A percentile compares a stretch with the other conserved stretches of the same genome.
phyloP scores from a whole-genome alignment of 2,329 filamentous ascomycete genomes.

The Cordyceps javanica region DNA sequence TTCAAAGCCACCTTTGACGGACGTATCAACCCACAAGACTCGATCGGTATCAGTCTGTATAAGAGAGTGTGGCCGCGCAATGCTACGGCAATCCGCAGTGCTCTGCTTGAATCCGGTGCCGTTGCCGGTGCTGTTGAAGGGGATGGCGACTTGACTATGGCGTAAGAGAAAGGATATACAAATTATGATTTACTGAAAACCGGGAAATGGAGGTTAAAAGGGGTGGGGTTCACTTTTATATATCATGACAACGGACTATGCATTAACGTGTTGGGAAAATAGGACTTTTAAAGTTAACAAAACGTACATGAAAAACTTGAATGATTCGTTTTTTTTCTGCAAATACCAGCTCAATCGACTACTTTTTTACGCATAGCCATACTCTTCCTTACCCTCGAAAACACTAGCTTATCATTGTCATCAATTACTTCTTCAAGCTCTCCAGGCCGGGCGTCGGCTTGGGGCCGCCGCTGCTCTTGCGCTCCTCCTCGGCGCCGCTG shows the following conservation, averaged over 20 bases:
- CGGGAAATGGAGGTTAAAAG: neutral
- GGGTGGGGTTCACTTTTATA: neutral
- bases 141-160: constrained; percentile 31
- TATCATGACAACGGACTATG: constrained; percentile 10
- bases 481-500: constrained; percentile 67
- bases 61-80: constrained; percentile 78
- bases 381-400: neutral
- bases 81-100: constrained; percentile 43
- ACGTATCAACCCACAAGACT: constrained; percentile 91
- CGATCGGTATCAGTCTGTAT: constrained; percentile 83
- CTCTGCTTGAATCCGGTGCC: constrained; percentile 32
- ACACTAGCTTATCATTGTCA: neutral
- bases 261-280: constrained; percentile 10
- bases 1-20: constrained; percentile 99
- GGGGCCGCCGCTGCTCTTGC: constrained; percentile 49
- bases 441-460: constrained; percentile 51
- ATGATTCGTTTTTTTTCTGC: neutral
- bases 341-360: neutral
- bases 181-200: neutral
- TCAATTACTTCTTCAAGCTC: constrained; percentile 26
- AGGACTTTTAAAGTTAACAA: neutral
- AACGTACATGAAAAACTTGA: neutral
- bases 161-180: neutral
- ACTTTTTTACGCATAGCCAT: neutral
- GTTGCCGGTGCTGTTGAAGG: constrained; percentile 12